These are phyloP conservation scores for Isatis tinctoria DNA, from an alignment of 345 rosid species.

Conservation along the genomic window DNA sequence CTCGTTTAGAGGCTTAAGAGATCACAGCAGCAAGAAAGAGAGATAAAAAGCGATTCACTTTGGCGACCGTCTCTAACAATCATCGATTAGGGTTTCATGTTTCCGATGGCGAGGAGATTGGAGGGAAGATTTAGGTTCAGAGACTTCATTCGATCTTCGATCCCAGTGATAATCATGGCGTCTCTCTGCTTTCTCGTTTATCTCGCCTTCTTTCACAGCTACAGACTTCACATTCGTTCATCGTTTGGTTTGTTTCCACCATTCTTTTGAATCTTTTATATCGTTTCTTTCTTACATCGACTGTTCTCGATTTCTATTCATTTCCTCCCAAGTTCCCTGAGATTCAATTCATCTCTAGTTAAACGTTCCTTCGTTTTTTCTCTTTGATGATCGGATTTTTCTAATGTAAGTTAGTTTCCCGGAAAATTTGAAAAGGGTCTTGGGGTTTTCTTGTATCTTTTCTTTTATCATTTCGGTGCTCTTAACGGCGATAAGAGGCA, in stretches of 20 bases:
- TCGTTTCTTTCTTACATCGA: neutral
- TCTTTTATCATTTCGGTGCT: neutral
- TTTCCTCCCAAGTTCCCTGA: too few species aligned
- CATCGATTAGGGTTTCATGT: neutral
- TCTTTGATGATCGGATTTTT: neutral
- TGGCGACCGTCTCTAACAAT: neutral
- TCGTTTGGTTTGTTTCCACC: slow-evolving; percentile 44
- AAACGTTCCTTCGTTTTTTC: neutral
- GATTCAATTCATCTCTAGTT: too few species aligned
- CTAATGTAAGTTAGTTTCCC: neutral
- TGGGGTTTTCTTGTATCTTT: neutral
- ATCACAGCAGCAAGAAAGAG: neutral
- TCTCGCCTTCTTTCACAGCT: slow-evolving; percentile 37
- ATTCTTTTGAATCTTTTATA: slow-evolving; percentile 22
- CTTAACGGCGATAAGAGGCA: neutral
- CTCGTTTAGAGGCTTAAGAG: neutral
- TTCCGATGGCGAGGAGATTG: neutral
- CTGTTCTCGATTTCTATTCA: neutral
- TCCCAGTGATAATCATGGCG: neutral
- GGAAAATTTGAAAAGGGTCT: too few species aligned
- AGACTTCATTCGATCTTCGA: neutral
- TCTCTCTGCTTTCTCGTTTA: neutral
- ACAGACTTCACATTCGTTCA: slow-evolving; percentile 37
- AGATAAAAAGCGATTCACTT: neutral
- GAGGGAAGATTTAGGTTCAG: neutral